Evolutionary conservation across 1,139 yeast genomes (phyloP), one percentile per base, ranked within the genome.

Genomic region (Eremothecium gossypii): DNA sequence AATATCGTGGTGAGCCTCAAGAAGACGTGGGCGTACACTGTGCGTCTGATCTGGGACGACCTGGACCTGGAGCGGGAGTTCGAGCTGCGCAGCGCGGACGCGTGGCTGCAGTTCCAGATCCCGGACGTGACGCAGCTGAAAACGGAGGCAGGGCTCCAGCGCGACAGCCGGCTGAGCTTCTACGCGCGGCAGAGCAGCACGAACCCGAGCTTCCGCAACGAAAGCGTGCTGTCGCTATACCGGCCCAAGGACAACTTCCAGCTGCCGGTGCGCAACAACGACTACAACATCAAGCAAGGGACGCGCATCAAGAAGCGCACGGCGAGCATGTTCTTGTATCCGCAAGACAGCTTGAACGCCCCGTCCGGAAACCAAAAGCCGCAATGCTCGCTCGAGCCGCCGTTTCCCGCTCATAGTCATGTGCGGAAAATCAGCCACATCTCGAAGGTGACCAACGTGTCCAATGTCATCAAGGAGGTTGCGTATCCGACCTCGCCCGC

Each of bases 1-100:
- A 65, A 69, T 46, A 66, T 68, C 10, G 48, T 72, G 7, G 50
- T 63, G 9, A 73, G 65, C 42, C 47, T 73, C 46, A 73, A 73
- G 49, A 71, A 69, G 49, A 53, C 62, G 5, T 70, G 70, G 61
- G 48, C 64, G 7, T 44, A 50, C 17, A 49, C 49, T 11, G 39
- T 50, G 14, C 49, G 46, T 35, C 38, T 47, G 6, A 47, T 50
- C 38, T 60, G 63, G 63, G 59, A 58, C 7, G 54, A 55, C 35
- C 30, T 57, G 3, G 26, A 42, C 8, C 42, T 54, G 7, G 46
- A 49, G 31, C 52, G 51, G 29, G 60, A 58, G 5, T 41, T 35
- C 11, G 31, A 41, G n/a, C 8, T 43, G 6, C 34, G 42, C 8
- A 43, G 43, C 10, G 46, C 42, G n/a, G 47, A 41, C 1, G 51